Evolutionary conservation across 768 basidiomycete genomes (phyloP).

Genomic region (Cystofilobasidium capitatum): DNA sequence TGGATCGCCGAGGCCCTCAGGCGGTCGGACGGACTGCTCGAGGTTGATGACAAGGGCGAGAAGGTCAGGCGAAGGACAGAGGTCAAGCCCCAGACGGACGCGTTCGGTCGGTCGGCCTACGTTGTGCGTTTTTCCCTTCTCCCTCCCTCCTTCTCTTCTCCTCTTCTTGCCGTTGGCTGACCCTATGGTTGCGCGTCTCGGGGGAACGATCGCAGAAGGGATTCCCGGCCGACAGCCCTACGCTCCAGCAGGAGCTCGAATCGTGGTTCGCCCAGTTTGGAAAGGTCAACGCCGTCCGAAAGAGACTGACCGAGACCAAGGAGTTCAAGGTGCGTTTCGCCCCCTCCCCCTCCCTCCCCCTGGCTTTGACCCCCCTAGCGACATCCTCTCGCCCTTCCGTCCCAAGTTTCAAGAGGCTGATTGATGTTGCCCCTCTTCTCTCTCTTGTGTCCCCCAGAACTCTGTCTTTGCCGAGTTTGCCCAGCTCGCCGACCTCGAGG

Average conservation of each 20-base stretch:
- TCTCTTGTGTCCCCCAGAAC: conserved; percentile 46
- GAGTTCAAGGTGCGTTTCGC: conserved; percentile 61
- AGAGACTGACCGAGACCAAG: conserved; percentile 58
- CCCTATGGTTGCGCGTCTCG: background rate
- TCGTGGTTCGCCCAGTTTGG: conserved; percentile 71
- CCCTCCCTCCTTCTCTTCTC: background rate
- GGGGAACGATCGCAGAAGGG: conserved; percentile 57
- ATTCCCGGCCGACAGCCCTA: conserved; percentile 36
- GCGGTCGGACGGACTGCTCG: conserved; percentile 48
- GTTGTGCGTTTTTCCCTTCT: conserved; percentile 51
- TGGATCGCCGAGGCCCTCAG: conserved; percentile 65
- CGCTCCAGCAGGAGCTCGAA: conserved; percentile 64
- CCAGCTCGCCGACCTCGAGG: conserved; percentile 56
- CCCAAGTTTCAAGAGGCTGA: background rate
- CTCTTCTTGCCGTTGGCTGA: background rate
- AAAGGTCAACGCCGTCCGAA: conserved; percentile 67
- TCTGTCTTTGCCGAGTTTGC: conserved; percentile 90
- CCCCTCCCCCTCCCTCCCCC: background rate
- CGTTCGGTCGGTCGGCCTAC: conserved; percentile 76
- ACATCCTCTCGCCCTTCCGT: background rate
- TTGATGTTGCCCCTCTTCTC: background rate
- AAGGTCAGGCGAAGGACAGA: conserved; percentile 68
- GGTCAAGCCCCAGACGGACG: conserved; percentile 63
- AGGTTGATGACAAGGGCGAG: conserved; percentile 61
- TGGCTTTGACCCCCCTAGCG: background rate